These are phyloP conservation scores for Halophytophthora polymorphica DNA, from an alignment of 352 stramenopile species.

Conservation along the genomic window DNA sequence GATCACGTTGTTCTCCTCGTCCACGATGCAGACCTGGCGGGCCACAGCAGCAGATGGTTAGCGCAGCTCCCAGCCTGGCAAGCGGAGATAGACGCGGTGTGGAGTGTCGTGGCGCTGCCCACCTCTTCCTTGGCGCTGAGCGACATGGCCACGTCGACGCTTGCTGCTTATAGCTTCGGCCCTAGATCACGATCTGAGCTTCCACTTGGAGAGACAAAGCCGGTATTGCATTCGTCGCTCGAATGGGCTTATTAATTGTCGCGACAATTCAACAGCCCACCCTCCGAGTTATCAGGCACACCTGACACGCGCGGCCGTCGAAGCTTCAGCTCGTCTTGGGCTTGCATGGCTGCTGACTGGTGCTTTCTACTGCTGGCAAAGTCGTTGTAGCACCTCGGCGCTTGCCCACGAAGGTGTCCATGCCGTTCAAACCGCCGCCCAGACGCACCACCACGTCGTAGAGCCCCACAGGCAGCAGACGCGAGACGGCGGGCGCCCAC, in stretches of 20 bases:
- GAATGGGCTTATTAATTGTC: too few species aligned
- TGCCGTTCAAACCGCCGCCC: slow-evolving; percentile 60
- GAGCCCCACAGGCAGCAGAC: slow-evolving; percentile 50
- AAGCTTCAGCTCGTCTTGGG: background rate
- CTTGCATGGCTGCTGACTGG: background rate
- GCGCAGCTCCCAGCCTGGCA: too few species aligned
- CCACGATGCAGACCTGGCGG: slow-evolving; percentile 82
- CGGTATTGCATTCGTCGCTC: too few species aligned
- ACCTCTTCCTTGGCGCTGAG: slow-evolving; percentile 63
- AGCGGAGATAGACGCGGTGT: background rate
- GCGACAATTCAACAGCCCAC: too few species aligned
- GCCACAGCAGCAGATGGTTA: background rate
- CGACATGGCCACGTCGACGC: slow-evolving; percentile 19
- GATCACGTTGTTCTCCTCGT: slow-evolving; percentile 76
- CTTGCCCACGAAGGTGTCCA: slow-evolving; percentile 76
- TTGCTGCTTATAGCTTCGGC: too few species aligned
- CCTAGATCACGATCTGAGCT: too few species aligned
- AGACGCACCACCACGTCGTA: slow-evolving; percentile 56
- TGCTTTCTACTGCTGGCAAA: slow-evolving; percentile 30
- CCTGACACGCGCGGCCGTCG: too few species aligned
- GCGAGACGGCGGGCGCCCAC: slow-evolving; percentile 44
- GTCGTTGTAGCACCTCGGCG: slow-evolving; percentile 48
- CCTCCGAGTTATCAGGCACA: too few species aligned
- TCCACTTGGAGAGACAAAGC: too few species aligned
- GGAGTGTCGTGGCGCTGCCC: background rate